These are phyloP conservation scores for Raffaelea deltoideospora DNA, from an alignment of 2,329 filamentous ascomycete genomes.

Conservation along the genomic window DNA sequence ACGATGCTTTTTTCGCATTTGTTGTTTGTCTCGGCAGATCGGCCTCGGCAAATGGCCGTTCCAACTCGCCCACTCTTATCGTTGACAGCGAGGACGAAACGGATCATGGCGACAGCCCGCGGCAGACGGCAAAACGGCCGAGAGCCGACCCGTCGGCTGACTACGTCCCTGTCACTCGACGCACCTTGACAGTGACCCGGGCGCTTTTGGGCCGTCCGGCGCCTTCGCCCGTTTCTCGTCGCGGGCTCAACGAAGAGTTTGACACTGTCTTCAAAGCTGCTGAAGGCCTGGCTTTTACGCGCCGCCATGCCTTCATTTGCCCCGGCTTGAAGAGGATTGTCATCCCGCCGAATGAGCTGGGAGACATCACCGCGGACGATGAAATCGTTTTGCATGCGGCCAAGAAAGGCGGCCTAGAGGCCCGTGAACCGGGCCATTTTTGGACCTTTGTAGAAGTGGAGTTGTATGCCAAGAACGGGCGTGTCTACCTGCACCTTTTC, in stretches of 20 bases:
- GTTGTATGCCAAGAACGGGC: neutral
- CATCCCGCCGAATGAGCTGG: constrained; percentile 1
- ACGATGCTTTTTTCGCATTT: too few relatives aligned
- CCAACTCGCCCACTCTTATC: too few relatives aligned
- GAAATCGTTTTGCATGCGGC: neutral
- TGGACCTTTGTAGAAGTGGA: constrained; percentile 6
- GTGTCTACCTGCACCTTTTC: constrained; percentile 3
- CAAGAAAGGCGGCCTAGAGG: neutral
- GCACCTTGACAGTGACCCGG: constrained; percentile 2
- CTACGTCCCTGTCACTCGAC: constrained; percentile 8
- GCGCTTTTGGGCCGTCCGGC: neutral
- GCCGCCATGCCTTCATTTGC: neutral
- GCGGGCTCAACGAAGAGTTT: neutral
- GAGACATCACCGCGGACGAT: neutral
- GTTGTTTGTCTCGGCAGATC: too few relatives aligned
- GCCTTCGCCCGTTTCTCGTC: neutral
- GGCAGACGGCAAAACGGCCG: constrained; percentile 8
- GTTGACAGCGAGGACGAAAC: neutral
- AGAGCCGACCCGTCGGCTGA: constrained; percentile 1
- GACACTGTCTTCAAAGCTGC: neutral
- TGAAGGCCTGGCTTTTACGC: constrained; percentile 1
- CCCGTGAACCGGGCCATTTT: constrained; percentile 1
- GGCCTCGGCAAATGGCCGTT: too few relatives aligned
- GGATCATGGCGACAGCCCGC: too few relatives aligned
- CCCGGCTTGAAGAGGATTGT: neutral